A percentile compares a stretch with the other conserved stretches of the same genome.
These are phyloP conservation scores for Salvia splendens DNA, from an alignment of 257 asterid genomes.

Conservation along the genomic window DNA sequence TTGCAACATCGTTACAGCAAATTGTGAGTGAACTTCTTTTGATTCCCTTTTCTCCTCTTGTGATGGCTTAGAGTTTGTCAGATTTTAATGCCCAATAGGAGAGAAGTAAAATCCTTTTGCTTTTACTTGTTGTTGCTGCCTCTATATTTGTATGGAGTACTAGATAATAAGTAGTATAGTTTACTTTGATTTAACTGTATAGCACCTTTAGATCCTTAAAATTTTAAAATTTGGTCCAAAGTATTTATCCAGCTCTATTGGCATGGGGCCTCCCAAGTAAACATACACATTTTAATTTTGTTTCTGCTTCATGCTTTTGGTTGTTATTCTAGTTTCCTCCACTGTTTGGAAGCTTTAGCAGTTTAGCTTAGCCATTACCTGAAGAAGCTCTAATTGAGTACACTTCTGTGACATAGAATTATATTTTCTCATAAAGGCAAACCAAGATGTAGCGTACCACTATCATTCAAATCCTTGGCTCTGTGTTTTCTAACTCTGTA, in stretches of 20 bases:
- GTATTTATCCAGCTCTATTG: background rate
- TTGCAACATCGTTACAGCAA: conserved; percentile 88
- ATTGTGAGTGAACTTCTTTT: conserved; percentile 61
- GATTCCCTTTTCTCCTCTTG: background rate
- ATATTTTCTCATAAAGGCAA: background rate
- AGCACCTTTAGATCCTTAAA: background rate
- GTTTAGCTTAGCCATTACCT: background rate
- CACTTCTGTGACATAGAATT: conserved; percentile 15
- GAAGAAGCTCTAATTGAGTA: conserved; percentile 4
- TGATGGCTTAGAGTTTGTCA: background rate
- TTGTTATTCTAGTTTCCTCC: conserved; percentile 1
- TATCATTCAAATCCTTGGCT: conserved; percentile 2
- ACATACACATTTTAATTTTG: background rate
- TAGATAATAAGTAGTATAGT: background rate
- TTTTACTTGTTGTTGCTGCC: background rate
- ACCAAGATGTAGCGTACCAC: background rate
- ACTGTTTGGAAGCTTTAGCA: background rate
- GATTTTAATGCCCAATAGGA: background rate
- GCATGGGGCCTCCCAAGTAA: background rate
- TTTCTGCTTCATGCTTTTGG: conserved; percentile 24
- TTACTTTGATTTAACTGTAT: background rate
- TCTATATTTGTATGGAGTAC: conserved; percentile 13
- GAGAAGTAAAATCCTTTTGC: conserved; percentile 1
- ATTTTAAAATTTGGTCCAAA: background rate
- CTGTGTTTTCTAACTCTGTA: background rate